phyloP scores from a whole-genome alignment of 106 monocot species.

The Xerophyta viscosa region DNA sequence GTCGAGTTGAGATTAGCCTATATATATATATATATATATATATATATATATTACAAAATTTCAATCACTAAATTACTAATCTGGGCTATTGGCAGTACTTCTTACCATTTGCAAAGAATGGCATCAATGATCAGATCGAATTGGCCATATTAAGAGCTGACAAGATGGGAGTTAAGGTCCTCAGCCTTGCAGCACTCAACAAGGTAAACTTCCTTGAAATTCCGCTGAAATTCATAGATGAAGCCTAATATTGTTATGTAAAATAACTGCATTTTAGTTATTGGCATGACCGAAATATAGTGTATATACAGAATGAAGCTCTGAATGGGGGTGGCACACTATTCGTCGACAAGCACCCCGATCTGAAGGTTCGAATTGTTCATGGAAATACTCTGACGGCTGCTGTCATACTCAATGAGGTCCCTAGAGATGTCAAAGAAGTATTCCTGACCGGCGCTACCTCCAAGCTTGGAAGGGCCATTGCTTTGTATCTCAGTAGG shows the following conservation, averaged over 20 bases:
- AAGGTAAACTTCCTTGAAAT: slow-evolving; percentile 46
- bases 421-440: slow-evolving; percentile 55
- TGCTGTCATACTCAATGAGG: slow-evolving; percentile 69
- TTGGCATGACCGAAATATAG: no score
- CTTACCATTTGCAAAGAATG: slow-evolving; percentile 76
- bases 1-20: no score
- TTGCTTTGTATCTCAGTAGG: slow-evolving; percentile 74
- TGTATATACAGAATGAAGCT: slow-evolving; percentile 65
- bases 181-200: slow-evolving; percentile 96
- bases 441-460: slow-evolving; percentile 97
- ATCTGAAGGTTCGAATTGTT: slow-evolving; percentile 68
- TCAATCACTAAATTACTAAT: no score
- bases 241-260: no score
- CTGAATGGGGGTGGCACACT: slow-evolving; percentile 97
- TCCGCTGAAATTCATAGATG: no score
- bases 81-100: slow-evolving; percentile 49
- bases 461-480: slow-evolving; percentile 91
- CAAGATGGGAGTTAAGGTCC: slow-evolving; percentile 81
- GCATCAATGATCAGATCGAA: slow-evolving; percentile 92
- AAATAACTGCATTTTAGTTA: no score
- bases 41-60: no score
- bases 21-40: no score
- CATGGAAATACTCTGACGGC: slow-evolving; percentile 96
- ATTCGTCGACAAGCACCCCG: slow-evolving; percentile 78
- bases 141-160: slow-evolving; percentile 81